Conservation (phyloP, 129 eudicot species). For the Heracleum sosnowskyi region DNA sequence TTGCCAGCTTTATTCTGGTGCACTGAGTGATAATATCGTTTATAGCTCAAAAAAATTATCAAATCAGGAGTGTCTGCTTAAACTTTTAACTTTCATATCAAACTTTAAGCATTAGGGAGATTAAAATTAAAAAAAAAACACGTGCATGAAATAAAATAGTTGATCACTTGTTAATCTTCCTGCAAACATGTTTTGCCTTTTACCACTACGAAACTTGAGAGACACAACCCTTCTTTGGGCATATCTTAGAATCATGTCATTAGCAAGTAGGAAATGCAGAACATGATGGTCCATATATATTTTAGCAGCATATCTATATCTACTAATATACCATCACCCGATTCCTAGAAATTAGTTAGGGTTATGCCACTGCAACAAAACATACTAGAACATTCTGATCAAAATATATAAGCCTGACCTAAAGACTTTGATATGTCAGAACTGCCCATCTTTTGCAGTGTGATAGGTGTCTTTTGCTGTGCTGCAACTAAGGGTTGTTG, state of each 20-base stretch:
- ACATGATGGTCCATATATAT: not conserved
- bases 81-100: too few relatives aligned
- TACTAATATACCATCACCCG: not conserved
- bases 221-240: not conserved
- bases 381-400: not conserved
- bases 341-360: not conserved
- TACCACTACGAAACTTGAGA: not conserved
- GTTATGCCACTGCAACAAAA: not conserved
- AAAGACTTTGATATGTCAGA: not conserved
- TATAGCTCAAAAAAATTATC: not conserved
- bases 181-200: not conserved
- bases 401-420: not conserved
- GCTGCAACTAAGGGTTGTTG: conserved; percentile 17
- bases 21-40: not conserved
- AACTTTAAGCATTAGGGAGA: not conserved
- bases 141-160: not conserved
- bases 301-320: not conserved
- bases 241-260: not conserved
- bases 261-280: not conserved
- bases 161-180: not conserved
- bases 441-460: not conserved
- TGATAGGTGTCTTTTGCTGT: not conserved
- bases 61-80: not conserved
- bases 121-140: too few relatives aligned
- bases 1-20: not conserved